Conservation (phyloP, 2,329 filamentous ascomycete species). For the Trichoderma aggressivum region DNA sequence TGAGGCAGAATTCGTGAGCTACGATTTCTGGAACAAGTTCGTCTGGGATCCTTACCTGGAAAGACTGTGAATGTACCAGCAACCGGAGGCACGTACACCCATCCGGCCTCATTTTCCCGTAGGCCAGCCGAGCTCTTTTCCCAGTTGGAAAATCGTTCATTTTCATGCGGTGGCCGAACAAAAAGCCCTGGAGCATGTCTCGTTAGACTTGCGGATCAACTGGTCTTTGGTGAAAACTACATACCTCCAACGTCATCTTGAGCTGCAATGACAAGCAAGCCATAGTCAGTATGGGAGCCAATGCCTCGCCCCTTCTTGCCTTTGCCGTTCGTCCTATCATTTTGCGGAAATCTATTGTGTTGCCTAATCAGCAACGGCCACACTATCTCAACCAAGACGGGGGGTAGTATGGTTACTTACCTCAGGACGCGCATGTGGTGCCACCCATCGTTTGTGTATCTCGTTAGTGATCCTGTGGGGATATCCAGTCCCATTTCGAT, state of each 20-base stretch:
- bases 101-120: conserved; percentile 43
- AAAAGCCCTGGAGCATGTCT: conserved; percentile 37
- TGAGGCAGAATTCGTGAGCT: neutral
- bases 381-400: neutral
- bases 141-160: conserved; percentile 46
- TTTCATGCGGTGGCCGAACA: conserved; percentile 40
- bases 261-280: conserved; percentile 48
- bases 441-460: conserved; percentile 47
- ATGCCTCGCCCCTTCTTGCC: conserved; percentile 49
- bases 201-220: neutral
- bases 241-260: conserved; percentile 48
- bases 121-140: conserved; percentile 42
- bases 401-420: conserved; percentile 27
- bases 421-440: conserved; percentile 49
- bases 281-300: conserved; percentile 51
- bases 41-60: conserved; percentile 34
- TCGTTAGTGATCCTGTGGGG: conserved; percentile 38
- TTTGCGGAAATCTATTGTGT: conserved; percentile 31
- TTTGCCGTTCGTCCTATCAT: conserved; percentile 43
- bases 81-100: conserved; percentile 47
- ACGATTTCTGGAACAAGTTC: neutral
- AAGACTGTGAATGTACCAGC: conserved; percentile 47
- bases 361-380: neutral
- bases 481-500: conserved; percentile 44
- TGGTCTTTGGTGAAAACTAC: neutral